Base-by-base conservation (phyloP, 495 filamentous ascomycete genomes). In the Trichoderma virens region DNA sequence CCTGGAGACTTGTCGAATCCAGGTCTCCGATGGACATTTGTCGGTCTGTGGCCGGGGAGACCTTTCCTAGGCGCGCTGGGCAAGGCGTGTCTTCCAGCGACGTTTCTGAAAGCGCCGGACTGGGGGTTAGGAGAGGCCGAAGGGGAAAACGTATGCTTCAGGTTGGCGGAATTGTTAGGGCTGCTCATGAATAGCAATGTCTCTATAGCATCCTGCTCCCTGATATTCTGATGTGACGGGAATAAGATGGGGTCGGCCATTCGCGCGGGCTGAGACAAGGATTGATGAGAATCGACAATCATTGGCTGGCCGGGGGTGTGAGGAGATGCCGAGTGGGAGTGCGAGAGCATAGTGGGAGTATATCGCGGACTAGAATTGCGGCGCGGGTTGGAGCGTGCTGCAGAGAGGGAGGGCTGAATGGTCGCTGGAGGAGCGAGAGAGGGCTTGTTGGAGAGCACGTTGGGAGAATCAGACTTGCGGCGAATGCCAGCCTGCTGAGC, bases 181-280 rank as follows among this genome's bases (percentile, higher is more conserved):
- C 90, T 93, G 64, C 88, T 90, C 89, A 96, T 92, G 75, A 91
- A 93, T 25, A 95, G 78, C 28, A 95, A 76, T 0, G 89, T 90
- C 69, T 96, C 91, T 27, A 95, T 86, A n/a, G 91, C 91, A 67
- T 94, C 91, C 68, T 92, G 85, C 69, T 96, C 91, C 69, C 88
- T 87, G 2, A 76, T 73, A 28, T 79, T 80, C 43, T 77, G 76
- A 63, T 80, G 78, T 0, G 78, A 78, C 13, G 79, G 80, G 56
- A 78, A 80, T 6, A 79, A 66, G 25, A 83, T 79, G 20, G 87
- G 85, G 63, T 90, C 90, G 45, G 86, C 80, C 43, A 83, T 84
- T 14, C 83, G 80, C 62, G 74, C 60, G 62, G 70, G 61, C 43
- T 72, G 38, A 23, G 69, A 67, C 51, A 56, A n/a, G 51, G 51